Evolutionary conservation across 768 basidiomycete species (phyloP), one percentile per base, ranked within the genome.

Genomic region (Cystobasidium ongulense): DNA sequence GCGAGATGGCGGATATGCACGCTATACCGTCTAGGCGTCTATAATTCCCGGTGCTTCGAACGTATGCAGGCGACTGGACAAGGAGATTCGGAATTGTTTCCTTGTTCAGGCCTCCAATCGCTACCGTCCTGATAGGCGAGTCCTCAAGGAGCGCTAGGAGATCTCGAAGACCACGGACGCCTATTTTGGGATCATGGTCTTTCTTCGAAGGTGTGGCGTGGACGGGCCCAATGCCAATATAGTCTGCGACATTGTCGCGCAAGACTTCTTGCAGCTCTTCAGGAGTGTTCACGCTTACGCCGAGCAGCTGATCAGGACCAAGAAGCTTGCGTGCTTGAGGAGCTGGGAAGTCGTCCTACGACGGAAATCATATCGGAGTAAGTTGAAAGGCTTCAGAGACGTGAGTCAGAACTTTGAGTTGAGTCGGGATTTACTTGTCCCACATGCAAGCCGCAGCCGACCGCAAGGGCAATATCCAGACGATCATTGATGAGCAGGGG

Each of bases 21-120:
- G 94, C 94, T 31, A 96, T 84, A 0, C 94, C 94, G 72, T 91
- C 88, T 18, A 95, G 82, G 0, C 83, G 67, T 71, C 85, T 87
- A 52, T 76, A 78, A 11, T 36, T 43, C 27, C 66, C 73, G 0
- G 41, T 27, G 0, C 61, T 74, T 17, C 38, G 10, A 35, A 63
- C 17, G 23, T 74, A 65, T 1, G 79, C 75, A 3, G 76, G 59
- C 0, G 89, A 87, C 10, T 89, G 90, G 76, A 91, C 87, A 7
- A 96, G 80, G 1, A 89, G 88, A 62, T 89, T 86, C 66, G 90
- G 83, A 29, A 90, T 81, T 78, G 94, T 97, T 0, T 83, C 84
- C 0, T 86, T 85, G 76, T 91, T 94, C 79, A 96, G 90, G 0
- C 94, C 94, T 59, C 92, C 94, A 65, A 97, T 97, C 7, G 87